phyloP scores from a whole-genome alignment of 2,329 filamentous ascomycete species.

The Fonsecaea erecta region DNA sequence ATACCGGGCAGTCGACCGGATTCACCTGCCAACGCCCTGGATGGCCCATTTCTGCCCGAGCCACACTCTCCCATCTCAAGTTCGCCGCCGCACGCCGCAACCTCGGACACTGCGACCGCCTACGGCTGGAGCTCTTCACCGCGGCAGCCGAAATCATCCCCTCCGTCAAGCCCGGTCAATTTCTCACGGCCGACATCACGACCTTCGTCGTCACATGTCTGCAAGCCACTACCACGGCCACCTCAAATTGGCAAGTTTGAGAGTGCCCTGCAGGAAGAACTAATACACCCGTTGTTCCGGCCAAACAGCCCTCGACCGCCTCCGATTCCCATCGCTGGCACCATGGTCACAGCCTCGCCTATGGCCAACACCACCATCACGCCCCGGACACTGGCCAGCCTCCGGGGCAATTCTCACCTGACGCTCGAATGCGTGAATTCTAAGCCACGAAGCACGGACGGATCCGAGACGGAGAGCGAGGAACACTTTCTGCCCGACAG shows the following conservation, averaged over 20 bases:
- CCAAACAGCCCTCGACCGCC: constrained; percentile 59
- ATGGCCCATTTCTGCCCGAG: constrained; percentile 35
- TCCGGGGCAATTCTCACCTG: constrained; percentile 36
- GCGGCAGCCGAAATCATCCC: constrained; percentile 32
- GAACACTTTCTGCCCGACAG: constrained; percentile 26
- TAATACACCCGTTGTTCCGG: constrained; percentile 65
- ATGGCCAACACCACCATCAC: constrained; percentile 59
- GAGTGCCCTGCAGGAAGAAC: constrained; percentile 50
- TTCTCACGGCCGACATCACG: constrained; percentile 38
- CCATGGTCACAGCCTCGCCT: constrained; percentile 60
- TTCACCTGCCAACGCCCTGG: constrained; percentile 36
- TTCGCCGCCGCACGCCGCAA: constrained; percentile 30
- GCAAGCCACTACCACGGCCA: constrained; percentile 18
- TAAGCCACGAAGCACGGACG: constrained; percentile 37
- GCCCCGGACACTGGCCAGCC: constrained; percentile 44
- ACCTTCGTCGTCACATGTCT: constrained; percentile 16
- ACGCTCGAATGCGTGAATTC: constrained; percentile 33
- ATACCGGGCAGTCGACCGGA: constrained; percentile 39
- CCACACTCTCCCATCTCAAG: constrained; percentile 26
- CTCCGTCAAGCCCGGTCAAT: constrained; percentile 38
- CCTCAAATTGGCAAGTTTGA: constrained; percentile 24
- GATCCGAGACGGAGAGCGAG: constrained; percentile 31
- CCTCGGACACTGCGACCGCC: constrained; percentile 26
- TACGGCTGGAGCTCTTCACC: constrained; percentile 33
- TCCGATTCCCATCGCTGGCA: constrained; percentile 57